Percentiles rank a stretch among this genome's conserved stretches.
Conservation (phyloP, 176 grass and related monocot species). For the Phragmites australis region DNA sequence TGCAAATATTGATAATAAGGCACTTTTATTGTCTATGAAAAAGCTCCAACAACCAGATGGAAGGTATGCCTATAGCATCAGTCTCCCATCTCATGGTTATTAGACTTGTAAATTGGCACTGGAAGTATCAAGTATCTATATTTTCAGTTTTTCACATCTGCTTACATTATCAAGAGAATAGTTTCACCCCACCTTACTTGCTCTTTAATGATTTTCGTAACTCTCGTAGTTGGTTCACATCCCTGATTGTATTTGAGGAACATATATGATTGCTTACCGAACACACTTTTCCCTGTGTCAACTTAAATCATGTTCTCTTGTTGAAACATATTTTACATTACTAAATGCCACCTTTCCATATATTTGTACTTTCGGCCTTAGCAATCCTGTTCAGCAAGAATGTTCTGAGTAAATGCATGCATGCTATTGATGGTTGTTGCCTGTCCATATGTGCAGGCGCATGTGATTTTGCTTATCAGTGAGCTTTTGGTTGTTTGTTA, state of each 20-base stretch:
- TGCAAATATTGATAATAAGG: slow-evolving; percentile 51
- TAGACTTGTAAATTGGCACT: neutral
- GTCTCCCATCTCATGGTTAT: neutral
- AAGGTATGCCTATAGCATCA: slow-evolving; percentile 56
- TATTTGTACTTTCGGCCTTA: neutral
- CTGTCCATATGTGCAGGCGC: neutral
- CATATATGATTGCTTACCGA: neutral
- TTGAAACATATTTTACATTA: slow-evolving; percentile 16
- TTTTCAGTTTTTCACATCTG: neutral
- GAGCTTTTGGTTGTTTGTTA: slow-evolving; percentile 14
- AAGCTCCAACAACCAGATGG: slow-evolving; percentile 84
- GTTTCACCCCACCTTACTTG: neutral
- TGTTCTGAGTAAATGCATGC: slow-evolving; percentile 4
- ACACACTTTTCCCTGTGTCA: neutral
- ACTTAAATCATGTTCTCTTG: neutral
- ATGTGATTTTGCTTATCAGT: slow-evolving; percentile 11
- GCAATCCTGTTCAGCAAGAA: neutral
- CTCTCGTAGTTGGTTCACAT: neutral
- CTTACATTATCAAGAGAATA: neutral
- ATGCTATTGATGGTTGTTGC: neutral
- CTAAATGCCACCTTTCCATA: neutral
- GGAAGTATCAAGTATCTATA: neutral
- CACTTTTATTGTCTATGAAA: slow-evolving; percentile 72
- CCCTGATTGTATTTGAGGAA: slow-evolving; percentile 2
- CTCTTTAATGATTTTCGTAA: neutral